phyloP scores from a whole-genome alignment of 108 stramenopile genomes.

The Epithemia pelagica region DNA sequence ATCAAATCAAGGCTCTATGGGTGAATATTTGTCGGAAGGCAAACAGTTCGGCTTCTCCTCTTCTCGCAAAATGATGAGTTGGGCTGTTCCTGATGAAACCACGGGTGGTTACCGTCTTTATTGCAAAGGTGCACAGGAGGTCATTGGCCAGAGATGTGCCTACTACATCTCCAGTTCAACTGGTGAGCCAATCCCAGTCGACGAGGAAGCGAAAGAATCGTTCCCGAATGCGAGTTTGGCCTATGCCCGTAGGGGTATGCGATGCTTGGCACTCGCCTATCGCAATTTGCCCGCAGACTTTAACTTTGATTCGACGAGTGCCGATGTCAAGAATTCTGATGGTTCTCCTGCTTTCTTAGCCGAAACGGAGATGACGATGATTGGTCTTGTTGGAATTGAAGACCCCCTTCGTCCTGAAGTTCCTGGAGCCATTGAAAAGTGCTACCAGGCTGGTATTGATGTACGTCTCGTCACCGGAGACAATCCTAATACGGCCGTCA shows the following conservation, averaged over 20 bases:
- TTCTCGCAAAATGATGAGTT: conserved; percentile 88
- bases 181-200: conserved; percentile 25
- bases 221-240: conserved; percentile 36
- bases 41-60: conserved; percentile 85
- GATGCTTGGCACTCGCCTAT: conserved; percentile 75
- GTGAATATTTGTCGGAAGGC: conserved; percentile 57
- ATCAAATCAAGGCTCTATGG: conserved; percentile 46
- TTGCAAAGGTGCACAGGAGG: conserved; percentile 84
- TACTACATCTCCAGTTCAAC: conserved; percentile 17
- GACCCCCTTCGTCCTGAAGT: conserved; percentile 94
- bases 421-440: conserved; percentile 77
- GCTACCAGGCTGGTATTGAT: conserved; percentile 86
- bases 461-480: conserved; percentile 99
- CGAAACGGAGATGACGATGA: conserved; percentile 63
- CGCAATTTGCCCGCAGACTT: conserved; percentile 58
- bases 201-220: conserved; percentile 20
- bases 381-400: conserved; percentile 91
- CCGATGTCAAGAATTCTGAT: conserved; percentile 55
- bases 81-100: conserved; percentile 59
- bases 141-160: conserved; percentile 55
- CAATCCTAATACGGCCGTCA: conserved; percentile 89
- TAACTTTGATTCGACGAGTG: conserved; percentile 50
- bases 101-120: conserved; percentile 73
- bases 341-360: conserved; percentile 54
- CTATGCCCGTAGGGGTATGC: conserved; percentile 76